Evolutionary conservation across 2,329 filamentous ascomycete species (phyloP), one percentile per base, ranked within the genome.

Genomic region (Pseudogymnoascus sp.): DNA sequence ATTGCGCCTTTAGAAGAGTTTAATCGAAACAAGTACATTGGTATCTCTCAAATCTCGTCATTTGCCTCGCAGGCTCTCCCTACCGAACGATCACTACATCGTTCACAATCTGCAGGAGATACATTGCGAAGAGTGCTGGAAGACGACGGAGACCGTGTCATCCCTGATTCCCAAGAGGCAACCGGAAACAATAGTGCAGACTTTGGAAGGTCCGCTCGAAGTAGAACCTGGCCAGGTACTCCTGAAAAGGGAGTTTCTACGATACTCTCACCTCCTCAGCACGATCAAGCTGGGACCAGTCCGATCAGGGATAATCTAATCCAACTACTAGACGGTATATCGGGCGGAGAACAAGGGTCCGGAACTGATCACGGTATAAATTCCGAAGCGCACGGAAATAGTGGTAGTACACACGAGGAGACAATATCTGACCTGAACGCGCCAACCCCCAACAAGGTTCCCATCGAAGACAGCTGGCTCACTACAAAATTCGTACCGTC

Each of bases 111-210:
- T 30, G 35, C 20, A 11, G 50, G 64, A 39, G 58, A 50, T 50
- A 22, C 37, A 33, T 63, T 39, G 60, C 20, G 22, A n/a, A 36
- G 25, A 12, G 41, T 60, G 20, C 28, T 58, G 18, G 53, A 41
- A 25, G 57, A 33, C 37, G 58, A 60, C 30, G 62, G 64, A 36
- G 63, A 63, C 39, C 67, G 66, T n/a, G 60, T 68, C 41, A 69
- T 73, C 25, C 67, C 71, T 6, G 71, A 72, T 63, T 72, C 71
- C 8, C 71, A 72, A 59, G 70, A 67, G 28, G 43, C 67, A 33
- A 70, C 70, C 8, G 60, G 63, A 25, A 61, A 64, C 25, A 68
- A 68, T 15, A 41, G 57, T 37, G 66, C 66, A 28, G 64, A 66
- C 30, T 36, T 64, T n/a, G 61, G 64, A 11, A 64, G 61, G 15